Base-by-base conservation (phyloP, 371 early-diverging fungal genomes). In the Mucor racemosus region DNA sequence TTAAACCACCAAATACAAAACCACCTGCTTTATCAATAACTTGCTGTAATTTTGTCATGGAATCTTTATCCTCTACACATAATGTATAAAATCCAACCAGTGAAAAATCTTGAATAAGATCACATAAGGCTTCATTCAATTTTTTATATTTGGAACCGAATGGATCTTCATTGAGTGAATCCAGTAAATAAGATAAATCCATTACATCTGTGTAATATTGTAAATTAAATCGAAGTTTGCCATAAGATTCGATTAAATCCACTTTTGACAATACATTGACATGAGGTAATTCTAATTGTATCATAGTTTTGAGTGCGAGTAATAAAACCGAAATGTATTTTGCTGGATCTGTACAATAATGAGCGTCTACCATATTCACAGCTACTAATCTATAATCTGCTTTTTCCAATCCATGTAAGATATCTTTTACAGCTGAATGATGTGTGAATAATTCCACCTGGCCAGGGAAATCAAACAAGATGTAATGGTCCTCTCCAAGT, bases 391-490 rank as follows among this genome's bases (percentile, higher is more conserved):
- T 78, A 72, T 89, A 93, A 66, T 91, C 82, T 15, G 81, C 63
- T 70, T 94, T 93, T 69, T 87, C 83, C 31, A 99, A 81, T 57
- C 74, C 75, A n/a, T 88, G 87, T 5, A 98, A 68, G 31, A 98
- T 86, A 41, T 89, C 87, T 66, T 89, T 90, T 57, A 99, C 86
- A 33, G 95, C 84, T 44, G 81, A 79, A 67, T 98, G 94, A 81
- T 99, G 97, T 21, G 99, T 97, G 76, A 93, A 99, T 42, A 99
- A 89, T 77, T 99, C 99, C 9, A 99, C 97, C 79, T 99, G 99
- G 0, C 99, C 99, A 5, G 99, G 99, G 61, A 94, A 98, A 77
- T 99, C 99, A 82, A 99, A 96, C 3, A 99, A 75, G 48, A 97
- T 82, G 78, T 97, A 99, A 53, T 90, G 87, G 46, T 93, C 96